Conservation (phyloP, 176 grass and related monocot species). For the Eremochloa ophiuroides region DNA sequence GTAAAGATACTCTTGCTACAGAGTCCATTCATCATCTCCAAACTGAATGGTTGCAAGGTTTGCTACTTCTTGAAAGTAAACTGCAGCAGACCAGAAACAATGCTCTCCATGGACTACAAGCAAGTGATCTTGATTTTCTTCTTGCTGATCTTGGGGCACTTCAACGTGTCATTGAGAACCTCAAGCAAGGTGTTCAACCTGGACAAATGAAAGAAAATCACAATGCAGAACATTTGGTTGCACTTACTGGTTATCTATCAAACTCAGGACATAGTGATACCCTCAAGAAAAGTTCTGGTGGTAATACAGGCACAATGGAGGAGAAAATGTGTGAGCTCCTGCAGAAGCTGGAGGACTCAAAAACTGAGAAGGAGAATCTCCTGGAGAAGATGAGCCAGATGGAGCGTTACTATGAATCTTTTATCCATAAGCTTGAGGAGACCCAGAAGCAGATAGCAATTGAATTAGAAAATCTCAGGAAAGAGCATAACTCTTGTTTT, state of each 20-base stretch:
- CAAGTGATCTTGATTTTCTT: slow-evolving; percentile 82
- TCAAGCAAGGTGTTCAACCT: slow-evolving; percentile 58
- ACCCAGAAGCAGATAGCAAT: slow-evolving; percentile 68
- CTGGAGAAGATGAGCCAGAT: slow-evolving; percentile 90
- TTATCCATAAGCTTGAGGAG: slow-evolving; percentile 82
- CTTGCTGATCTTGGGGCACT: slow-evolving; percentile 69
- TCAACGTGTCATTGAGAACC: slow-evolving; percentile 63
- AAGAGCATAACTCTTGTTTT: slow-evolving; percentile 82
- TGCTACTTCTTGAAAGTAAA: slow-evolving; percentile 79
- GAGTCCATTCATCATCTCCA: slow-evolving; percentile 42
- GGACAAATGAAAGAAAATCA: slow-evolving; percentile 34
- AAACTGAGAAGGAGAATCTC: slow-evolving; percentile 90
- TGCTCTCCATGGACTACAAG: slow-evolving; percentile 63
- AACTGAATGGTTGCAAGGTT: slow-evolving; percentile 61
- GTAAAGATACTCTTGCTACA: slow-evolving; percentile 29
- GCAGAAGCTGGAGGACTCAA: slow-evolving; percentile 87
- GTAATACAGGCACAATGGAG: slow-evolving; percentile 53
- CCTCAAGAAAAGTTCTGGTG: slow-evolving; percentile 42
- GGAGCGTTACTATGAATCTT: slow-evolving; percentile 88
- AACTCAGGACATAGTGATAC: slow-evolving; percentile 30
- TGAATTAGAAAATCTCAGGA: slow-evolving; percentile 87
- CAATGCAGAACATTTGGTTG: slow-evolving; percentile 37
- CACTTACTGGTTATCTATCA: slow-evolving; percentile 16
- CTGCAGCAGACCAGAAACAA: slow-evolving; percentile 88
- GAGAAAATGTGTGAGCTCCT: slow-evolving; percentile 93